phyloP scores from a whole-genome alignment of 768 basidiomycete species.

The Leccinellum luteum region DNA sequence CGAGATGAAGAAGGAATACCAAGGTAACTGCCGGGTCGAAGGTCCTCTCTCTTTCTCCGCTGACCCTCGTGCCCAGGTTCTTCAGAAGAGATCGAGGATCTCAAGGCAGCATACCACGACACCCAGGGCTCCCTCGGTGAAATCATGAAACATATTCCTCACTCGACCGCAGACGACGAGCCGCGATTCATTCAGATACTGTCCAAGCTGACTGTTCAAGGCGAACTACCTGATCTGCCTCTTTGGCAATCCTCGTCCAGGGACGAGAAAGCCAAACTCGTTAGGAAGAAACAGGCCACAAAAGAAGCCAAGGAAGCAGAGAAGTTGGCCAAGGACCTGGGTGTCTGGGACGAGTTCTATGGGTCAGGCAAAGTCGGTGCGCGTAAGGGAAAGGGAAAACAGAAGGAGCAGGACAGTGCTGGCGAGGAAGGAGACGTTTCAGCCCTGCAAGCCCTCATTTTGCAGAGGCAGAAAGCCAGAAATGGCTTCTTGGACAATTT shows the following conservation, averaged over 20 bases:
- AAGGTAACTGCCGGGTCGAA: constrained; percentile 46
- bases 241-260: constrained; percentile 70
- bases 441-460: constrained; percentile 75
- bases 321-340: constrained; percentile 77
- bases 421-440: constrained; percentile 62
- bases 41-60: not conserved
- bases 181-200: constrained; percentile 73
- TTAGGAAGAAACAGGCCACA: constrained; percentile 67
- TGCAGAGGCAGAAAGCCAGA: constrained; percentile 69
- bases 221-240: constrained; percentile 51
- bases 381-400: constrained; percentile 54
- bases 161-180: constrained; percentile 83
- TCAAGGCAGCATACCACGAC: constrained; percentile 71
- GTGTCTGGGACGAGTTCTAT: constrained; percentile 94
- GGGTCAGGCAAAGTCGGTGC: constrained; percentile 68
- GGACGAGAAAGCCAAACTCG: constrained; percentile 77
- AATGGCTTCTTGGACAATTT: constrained; percentile 73
- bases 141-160: constrained; percentile 85
- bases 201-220: constrained; percentile 60
- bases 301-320: constrained; percentile 87
- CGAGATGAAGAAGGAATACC: constrained; percentile 92
- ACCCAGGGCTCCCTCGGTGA: constrained; percentile 71
- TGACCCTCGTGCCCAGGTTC: constrained; percentile 55
- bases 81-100: constrained; percentile 76
- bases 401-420: constrained; percentile 37